Conservation (phyloP, 2,329 filamentous ascomycete genomes). For the Aureobasidium melanogenum region DNA sequence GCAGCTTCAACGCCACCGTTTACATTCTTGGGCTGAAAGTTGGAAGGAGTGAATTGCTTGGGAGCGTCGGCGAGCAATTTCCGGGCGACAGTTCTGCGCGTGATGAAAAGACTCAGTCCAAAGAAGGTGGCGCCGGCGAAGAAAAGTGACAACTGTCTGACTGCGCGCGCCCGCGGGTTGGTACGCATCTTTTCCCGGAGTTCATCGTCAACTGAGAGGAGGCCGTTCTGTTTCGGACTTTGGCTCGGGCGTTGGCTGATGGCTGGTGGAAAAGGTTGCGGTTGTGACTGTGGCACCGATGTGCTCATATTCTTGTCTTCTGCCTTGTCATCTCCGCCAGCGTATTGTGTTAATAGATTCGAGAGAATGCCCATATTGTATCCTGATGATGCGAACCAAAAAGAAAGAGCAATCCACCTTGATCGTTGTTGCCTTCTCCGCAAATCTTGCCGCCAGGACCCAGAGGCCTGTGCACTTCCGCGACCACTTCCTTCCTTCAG, state of each 20-base stretch:
- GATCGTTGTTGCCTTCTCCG: constrained; percentile 3
- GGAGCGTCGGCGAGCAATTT: constrained; percentile 56
- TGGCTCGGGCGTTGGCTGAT: not conserved
- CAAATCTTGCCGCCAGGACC: not conserved
- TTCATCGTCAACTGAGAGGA: constrained; percentile 7
- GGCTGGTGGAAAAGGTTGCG: not conserved
- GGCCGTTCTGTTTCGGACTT: constrained; percentile 9
- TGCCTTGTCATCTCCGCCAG: not conserved
- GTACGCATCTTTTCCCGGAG: constrained; percentile 12
- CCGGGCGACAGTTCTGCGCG: constrained; percentile 53
- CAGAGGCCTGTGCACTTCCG: not conserved
- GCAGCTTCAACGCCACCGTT: constrained; percentile 65
- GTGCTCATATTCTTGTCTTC: not conserved
- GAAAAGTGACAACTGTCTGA: constrained; percentile 45
- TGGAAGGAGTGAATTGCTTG: constrained; percentile 61
- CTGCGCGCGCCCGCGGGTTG: constrained; percentile 16
- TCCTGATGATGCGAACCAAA: not conserved
- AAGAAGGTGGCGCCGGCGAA: constrained; percentile 69
- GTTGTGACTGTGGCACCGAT: not conserved
- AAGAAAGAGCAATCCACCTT: constrained; percentile 1
- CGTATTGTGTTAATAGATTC: not conserved
- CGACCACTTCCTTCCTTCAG: not conserved
- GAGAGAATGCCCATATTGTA: constrained; percentile 10
- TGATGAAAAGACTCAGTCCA: constrained; percentile 58
- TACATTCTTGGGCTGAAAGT: constrained; percentile 39